Evolutionary conservation across 495 filamentous ascomycete genomes (phyloP), one percentile per base, ranked within the genome.

Genomic region (Daldinia vernicosa): DNA sequence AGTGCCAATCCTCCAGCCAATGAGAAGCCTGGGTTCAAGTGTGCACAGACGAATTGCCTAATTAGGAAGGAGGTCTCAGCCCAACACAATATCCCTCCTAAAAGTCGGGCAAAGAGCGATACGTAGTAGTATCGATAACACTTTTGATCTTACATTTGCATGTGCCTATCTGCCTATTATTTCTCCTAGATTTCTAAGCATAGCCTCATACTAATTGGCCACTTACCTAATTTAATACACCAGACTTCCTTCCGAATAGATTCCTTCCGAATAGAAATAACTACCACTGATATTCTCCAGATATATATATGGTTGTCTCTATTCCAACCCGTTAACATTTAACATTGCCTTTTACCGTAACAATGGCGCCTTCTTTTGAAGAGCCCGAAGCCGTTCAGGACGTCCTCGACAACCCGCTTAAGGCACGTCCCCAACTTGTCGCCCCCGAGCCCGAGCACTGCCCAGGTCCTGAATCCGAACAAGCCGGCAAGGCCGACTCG

Each of bases 401-500:
- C 60, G 84, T 87, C 67, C 83, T 95, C 66, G 81, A 88, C 53
- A 88, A 90, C 61, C 88, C 91, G 5, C 84, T 92, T 57, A 90
- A 92, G 76, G 80, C 84, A 40, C 86, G 88, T 12, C 93, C 94
- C 6, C 85, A 92, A 56, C 91, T 98, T 58, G 90, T 98, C 63
- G 95, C 95, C 24, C 95, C 95, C 37, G 94, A 97, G 74, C 95
- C 95, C 75, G 93, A 98, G 79, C 94, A 98, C 85, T 99, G 95
- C 75, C 96, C 96, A 32, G 95, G 95, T 2, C 95, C 95, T 37
- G 93, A 97, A 80, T 95, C 92, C 27, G 85, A 93, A 69, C 79
- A 89, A 73, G 95, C 95, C 37, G 95, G 95, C 60, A 86, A 90
- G 82, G 90, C 89, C 58, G 93, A 95, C 78, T 92, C 93, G 52